phyloP scores from a whole-genome alignment of 2,329 filamentous ascomycete genomes.

The Metarhizium sp. region DNA sequence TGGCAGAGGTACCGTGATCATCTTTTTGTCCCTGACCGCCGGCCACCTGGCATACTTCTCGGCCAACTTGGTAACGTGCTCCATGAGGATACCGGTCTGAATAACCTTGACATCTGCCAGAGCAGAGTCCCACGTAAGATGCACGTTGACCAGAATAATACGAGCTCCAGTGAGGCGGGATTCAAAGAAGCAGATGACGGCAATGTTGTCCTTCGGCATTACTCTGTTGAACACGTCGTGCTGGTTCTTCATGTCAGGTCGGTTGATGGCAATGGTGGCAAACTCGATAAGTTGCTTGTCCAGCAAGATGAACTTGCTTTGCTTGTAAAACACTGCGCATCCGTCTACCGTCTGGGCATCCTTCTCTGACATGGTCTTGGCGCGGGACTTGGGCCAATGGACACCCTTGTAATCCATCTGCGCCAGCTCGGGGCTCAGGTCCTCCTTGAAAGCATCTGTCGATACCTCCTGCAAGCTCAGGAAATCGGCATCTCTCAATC shows the following conservation, averaged over 20 bases:
- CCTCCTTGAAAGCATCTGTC: conserved; percentile 82
- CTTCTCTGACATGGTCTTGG: conserved; percentile 84
- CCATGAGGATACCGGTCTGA: conserved; percentile 91
- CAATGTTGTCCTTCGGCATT: conserved; percentile 98
- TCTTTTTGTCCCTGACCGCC: conserved; percentile 71
- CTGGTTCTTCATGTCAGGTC: conserved; percentile 93
- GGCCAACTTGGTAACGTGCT: conserved; percentile 76
- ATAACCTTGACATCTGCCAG: conserved; percentile 93
- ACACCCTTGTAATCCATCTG: conserved; percentile 88
- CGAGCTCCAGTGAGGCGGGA: conserved; percentile 84
- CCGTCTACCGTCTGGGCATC: conserved; percentile 88
- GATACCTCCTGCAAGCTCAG: conserved; percentile 92
- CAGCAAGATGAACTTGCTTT: conserved; percentile 84
- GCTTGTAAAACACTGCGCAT: conserved; percentile 94
- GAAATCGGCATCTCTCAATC: conserved; percentile 73
- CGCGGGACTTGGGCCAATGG: conserved; percentile 83
- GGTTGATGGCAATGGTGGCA: conserved; percentile 81
- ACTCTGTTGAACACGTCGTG: conserved; percentile 97
- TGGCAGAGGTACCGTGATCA: conserved; percentile 33
- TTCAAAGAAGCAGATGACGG: conserved; percentile 84
- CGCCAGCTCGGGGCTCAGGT: conserved; percentile 78
- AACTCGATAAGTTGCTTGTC: conserved; percentile 95
- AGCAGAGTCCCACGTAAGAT: conserved; percentile 89
- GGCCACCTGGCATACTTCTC: conserved; percentile 77
- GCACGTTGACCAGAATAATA: conserved; percentile 86